These are phyloP conservation scores for Skeletonema menzelii DNA, from an alignment of 108 stramenopile species.

Conservation along the genomic window DNA sequence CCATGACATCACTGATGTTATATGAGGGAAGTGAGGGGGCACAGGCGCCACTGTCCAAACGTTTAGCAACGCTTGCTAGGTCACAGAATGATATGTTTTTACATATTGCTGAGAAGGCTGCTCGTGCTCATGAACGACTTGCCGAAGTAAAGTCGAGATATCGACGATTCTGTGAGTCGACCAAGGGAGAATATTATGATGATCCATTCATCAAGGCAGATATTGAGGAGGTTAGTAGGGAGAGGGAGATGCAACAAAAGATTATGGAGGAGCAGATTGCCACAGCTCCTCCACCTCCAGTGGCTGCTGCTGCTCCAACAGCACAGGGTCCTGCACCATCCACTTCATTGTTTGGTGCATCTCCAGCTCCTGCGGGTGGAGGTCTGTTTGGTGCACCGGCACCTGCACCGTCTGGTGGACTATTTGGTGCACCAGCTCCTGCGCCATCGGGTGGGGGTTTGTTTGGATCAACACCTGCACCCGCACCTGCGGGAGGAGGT, in stretches of 20 bases:
- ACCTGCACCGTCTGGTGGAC: constrained; percentile 8
- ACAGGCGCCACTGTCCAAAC: constrained; percentile 27
- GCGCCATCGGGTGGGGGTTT: constrained; percentile 52
- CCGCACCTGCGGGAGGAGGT: constrained; percentile 45
- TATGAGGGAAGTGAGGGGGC: constrained; percentile 19
- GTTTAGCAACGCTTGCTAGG: constrained; percentile 32
- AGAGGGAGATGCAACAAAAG: constrained; percentile 56
- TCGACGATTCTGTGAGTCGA: constrained; percentile 35
- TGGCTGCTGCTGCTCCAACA: background rate
- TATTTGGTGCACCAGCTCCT: constrained; percentile 51
- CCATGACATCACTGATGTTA: constrained; percentile 23
- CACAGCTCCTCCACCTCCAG: constrained; percentile 20
- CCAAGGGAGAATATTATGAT: constrained; percentile 40
- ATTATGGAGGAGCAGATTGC: constrained; percentile 49
- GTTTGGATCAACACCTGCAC: constrained; percentile 53
- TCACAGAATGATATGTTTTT: constrained; percentile 59
- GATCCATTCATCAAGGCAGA: constrained; percentile 71
- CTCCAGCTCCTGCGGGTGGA: constrained; percentile 17
- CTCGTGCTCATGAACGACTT: constrained; percentile 52
- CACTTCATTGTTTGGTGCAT: background rate
- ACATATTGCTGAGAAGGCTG: constrained; percentile 47
- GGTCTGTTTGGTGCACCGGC: constrained; percentile 19
- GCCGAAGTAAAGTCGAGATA: constrained; percentile 56
- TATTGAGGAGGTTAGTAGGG: constrained; percentile 51
- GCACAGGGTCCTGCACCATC: constrained; percentile 1